phyloP scores from a whole-genome alignment of 2,329 filamentous ascomycete species.

The Onygenales sp. region DNA sequence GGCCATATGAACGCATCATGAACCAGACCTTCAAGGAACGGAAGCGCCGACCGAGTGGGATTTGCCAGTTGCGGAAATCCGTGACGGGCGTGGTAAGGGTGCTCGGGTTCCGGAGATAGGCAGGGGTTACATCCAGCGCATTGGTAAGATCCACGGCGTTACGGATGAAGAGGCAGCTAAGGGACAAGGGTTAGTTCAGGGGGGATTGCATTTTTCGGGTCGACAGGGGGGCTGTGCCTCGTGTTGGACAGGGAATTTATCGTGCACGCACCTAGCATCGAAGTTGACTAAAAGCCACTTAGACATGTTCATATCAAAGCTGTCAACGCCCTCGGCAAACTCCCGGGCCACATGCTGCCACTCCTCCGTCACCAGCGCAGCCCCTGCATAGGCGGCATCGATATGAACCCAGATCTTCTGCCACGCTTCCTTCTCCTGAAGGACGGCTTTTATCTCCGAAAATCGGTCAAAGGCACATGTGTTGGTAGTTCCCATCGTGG shows the following conservation, averaged over 20 bases:
- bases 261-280: conserved; percentile 46
- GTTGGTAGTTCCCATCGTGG: conserved; percentile 76
- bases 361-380: conserved; percentile 72
- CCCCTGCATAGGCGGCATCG: conserved; percentile 86
- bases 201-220: too few relatives aligned
- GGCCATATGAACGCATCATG: conserved; percentile 72
- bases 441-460: conserved; percentile 52
- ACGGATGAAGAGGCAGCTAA: conserved; percentile 69
- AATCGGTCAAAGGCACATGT: conserved; percentile 85
- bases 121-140: conserved; percentile 67
- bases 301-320: conserved; percentile 92
- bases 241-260: too few relatives aligned
- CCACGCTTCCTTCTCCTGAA: conserved; percentile 35
- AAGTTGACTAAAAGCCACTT: conserved; percentile 97
- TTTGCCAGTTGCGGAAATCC: conserved; percentile 96
- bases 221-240: too few relatives aligned
- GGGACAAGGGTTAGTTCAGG: conserved; percentile 17
- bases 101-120: conserved; percentile 74
- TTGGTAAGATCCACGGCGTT: conserved; percentile 66
- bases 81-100: conserved; percentile 77
- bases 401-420: conserved; percentile 79
- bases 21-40: conserved; percentile 92
- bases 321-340: conserved; percentile 60
- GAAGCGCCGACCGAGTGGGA: conserved; percentile 83
- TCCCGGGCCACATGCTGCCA: conserved; percentile 58